Evolutionary conservation across 106 monocot genomes (phyloP), one percentile per base, ranked within the genome.

Genomic region (Acanthochlamys bracteata): DNA sequence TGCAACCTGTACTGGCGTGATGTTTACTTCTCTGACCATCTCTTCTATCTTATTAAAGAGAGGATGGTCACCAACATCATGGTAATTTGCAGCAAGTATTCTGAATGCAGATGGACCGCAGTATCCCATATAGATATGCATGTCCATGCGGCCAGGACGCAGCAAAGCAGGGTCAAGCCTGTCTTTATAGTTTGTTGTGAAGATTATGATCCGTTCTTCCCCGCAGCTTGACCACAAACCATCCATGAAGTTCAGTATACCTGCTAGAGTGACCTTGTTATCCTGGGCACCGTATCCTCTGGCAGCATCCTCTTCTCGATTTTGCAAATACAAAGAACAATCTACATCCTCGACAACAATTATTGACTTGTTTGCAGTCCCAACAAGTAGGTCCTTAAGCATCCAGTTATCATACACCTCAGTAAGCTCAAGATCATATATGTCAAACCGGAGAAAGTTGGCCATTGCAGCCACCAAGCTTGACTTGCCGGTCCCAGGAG

Each of bases 401-500:
- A 16, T 39, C 4, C 51, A 52, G 27, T 66, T 60, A 17, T 15
- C 16, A 27, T 19, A 0, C 66, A 71, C 42, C 41, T 41, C 53
- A 3, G 43, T 58, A 4, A 77, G 71, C 39, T 77, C 76, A 24
- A 77, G 39, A 22, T 66, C 65, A 16, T 77, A 71, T 20, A 77
- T 49, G 26, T 71, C 65, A 41, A 59, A 71, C 41, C 41, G 65
- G 53, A 77, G 72, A 14, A 26, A 72, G 33, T 77, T 72, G 0
- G 77, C 71, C 54, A 77, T 77, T 15, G 71, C 71, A 8, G 77
- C 71, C 0, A 77, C 24, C 59, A 77, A 52, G 40, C 71, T 77
- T 21, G 77, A 72, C 53, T 77, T 77, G 16, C 77, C 77, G 16
- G 77, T 77, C 27, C 71, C 71, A 0, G 71, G 77, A 14, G 77